These are phyloP conservation scores for Puccinia horiana DNA, from an alignment of 1,284 basidiomycete species.

Conservation along the genomic window DNA sequence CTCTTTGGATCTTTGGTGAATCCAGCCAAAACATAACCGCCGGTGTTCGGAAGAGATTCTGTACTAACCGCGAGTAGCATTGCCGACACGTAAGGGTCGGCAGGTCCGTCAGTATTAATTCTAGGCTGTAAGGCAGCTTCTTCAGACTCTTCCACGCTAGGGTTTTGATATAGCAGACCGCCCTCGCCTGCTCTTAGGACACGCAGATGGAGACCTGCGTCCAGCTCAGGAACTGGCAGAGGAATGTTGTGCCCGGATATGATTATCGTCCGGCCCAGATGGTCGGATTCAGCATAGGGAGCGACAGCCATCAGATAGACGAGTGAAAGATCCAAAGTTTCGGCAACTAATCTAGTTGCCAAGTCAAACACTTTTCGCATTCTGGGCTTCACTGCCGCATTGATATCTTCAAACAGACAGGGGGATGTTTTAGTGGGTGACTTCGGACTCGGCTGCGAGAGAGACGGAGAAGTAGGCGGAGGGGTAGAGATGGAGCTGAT, in stretches of 20 bases:
- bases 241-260: constrained; percentile 42
- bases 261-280: constrained; percentile 23
- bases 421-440: background rate
- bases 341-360: constrained; percentile 39
- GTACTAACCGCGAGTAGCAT: constrained; percentile 26
- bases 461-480: background rate
- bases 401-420: constrained; percentile 33
- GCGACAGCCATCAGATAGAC: constrained; percentile 43
- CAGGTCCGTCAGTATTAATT: background rate
- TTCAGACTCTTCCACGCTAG: constrained; percentile 17
- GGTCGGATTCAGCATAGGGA: background rate
- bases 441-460: background rate
- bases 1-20: constrained; percentile 40
- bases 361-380: constrained; percentile 48
- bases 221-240: constrained; percentile 22
- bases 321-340: constrained; percentile 41
- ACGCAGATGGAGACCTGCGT: constrained; percentile 34
- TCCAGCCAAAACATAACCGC: constrained; percentile 42
- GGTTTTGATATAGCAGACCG: constrained; percentile 48
- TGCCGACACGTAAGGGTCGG: constrained; percentile 35
- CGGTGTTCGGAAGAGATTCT: background rate
- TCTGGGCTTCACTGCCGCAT: constrained; percentile 35
- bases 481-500: constrained; percentile 23
- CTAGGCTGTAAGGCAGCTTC: constrained; percentile 17
- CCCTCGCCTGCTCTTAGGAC: constrained; percentile 17